Evolutionary conservation across 2,329 filamentous ascomycete species (phyloP).

Genomic region (Fusarium transvaalense): DNA sequence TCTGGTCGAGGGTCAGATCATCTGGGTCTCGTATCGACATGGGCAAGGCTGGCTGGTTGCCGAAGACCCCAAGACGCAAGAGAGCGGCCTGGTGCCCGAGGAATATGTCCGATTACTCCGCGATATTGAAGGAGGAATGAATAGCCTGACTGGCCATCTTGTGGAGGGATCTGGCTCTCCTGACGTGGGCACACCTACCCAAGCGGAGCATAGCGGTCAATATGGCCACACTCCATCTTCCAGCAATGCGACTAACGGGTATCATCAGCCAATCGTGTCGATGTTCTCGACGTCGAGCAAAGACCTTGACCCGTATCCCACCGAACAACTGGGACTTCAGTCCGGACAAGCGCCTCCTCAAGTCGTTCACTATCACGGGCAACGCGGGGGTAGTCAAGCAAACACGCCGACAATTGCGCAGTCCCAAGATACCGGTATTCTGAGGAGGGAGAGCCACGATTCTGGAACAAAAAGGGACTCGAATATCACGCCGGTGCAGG

Average conservation of each 20-base stretch:
- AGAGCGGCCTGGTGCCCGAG: slow-evolving; percentile 95
- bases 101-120: slow-evolving; percentile 93
- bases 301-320: slow-evolving; percentile 76
- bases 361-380: slow-evolving; percentile 75
- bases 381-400: slow-evolving; percentile 74
- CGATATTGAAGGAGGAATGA: slow-evolving; percentile 92
- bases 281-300: slow-evolving; percentile 79
- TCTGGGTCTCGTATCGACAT: slow-evolving; percentile 95
- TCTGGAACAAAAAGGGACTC: slow-evolving; percentile 56
- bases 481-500: slow-evolving; percentile 54
- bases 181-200: slow-evolving; percentile 71
- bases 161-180: slow-evolving; percentile 65
- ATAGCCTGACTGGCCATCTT: slow-evolving; percentile 74
- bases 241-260: slow-evolving; percentile 68
- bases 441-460: slow-evolving; percentile 65
- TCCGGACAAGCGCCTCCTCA: slow-evolving; percentile 73
- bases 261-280: slow-evolving; percentile 75
- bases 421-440: slow-evolving; percentile 62
- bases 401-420: slow-evolving; percentile 71
- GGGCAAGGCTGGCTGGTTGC: slow-evolving; percentile 98
- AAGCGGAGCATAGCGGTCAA: slow-evolving; percentile 65
- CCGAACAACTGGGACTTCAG: slow-evolving; percentile 72
- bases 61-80: slow-evolving; percentile 92
- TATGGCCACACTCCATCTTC: slow-evolving; percentile 63
- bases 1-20: slow-evolving; percentile 92